phyloP scores from a whole-genome alignment of 139 green algal genomes.

The Chlamydomonas sp. region DNA sequence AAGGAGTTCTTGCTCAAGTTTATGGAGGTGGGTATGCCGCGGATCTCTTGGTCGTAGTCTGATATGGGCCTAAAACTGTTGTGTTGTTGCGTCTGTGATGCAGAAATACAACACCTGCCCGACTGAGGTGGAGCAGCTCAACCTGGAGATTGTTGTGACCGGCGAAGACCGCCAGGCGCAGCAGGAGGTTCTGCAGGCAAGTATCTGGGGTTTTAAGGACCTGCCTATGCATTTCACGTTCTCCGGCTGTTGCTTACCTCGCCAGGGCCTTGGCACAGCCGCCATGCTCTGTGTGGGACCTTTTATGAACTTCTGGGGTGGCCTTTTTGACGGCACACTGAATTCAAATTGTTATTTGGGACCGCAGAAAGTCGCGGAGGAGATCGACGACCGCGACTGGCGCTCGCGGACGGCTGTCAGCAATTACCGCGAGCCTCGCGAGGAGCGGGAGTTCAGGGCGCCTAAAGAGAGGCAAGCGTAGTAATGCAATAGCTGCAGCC shows the following conservation, averaged over 20 bases:
- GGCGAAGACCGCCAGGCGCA: slow-evolving; percentile 66
- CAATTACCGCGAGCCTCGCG: slow-evolving; percentile 32
- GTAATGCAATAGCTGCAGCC: too few species aligned
- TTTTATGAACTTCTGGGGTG: too few species aligned
- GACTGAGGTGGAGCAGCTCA: slow-evolving; percentile 67
- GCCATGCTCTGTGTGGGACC: too few species aligned
- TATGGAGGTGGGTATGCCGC: slow-evolving; percentile 66
- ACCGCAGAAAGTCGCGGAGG: slow-evolving; percentile 64
- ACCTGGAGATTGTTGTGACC: slow-evolving; percentile 69
- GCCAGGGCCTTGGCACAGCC: too few species aligned
- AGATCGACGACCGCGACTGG: slow-evolving; percentile 77
- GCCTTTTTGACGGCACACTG: neutral
- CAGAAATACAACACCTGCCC: slow-evolving; percentile 73
- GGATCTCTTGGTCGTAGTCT: neutral
- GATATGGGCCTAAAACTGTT: neutral
- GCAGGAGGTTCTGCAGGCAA: slow-evolving; percentile 48
- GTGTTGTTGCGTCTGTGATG: neutral
- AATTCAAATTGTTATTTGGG: neutral
- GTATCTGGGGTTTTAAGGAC: neutral
- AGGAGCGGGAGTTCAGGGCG: slow-evolving; percentile 28
- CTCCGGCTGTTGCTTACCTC: too few species aligned
- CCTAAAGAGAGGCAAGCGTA: neutral
- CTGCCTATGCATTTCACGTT: too few species aligned
- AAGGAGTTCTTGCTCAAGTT: slow-evolving; percentile 83
- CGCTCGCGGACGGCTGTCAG: slow-evolving; percentile 47